phyloP scores from a whole-genome alignment of 2,329 filamentous ascomycete genomes.

The Fusarium mangiferae region DNA sequence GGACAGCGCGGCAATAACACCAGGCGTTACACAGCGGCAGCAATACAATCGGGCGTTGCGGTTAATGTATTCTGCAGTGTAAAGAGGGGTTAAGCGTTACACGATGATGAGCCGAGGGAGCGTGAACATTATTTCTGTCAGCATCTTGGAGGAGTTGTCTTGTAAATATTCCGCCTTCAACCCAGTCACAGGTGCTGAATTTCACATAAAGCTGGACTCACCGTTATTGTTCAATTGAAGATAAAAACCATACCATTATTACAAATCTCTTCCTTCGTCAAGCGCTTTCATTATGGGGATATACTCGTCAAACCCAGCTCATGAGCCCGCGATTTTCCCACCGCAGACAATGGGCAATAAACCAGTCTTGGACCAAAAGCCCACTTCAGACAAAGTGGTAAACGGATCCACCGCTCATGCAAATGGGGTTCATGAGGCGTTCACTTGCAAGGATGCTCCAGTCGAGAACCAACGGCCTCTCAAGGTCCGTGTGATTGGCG shows the following conservation, averaged over 20 bases:
- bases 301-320: neutral
- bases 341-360: fast-evolving
- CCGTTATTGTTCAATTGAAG: no score
- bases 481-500: neutral
- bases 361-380: neutral
- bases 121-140: neutral
- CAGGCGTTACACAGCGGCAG: neutral
- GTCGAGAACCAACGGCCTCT: neutral
- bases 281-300: neutral
- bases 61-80: no score
- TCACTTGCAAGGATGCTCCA: neutral
- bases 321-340: fast-evolving
- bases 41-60: neutral
- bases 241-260: no score
- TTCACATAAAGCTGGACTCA: neutral
- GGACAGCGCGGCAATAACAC: neutral
- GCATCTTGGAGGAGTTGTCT: neutral
- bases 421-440: neutral
- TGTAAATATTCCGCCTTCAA: neutral
- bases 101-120: neutral
- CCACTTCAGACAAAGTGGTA: no score
- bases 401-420: neutral
- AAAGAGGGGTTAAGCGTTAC: neutral
- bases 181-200: neutral
- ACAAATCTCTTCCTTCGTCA: fast-evolving